Evolutionary conservation across 164 flowering plant species (phyloP).

Genomic region (Aristolochia californica): DNA sequence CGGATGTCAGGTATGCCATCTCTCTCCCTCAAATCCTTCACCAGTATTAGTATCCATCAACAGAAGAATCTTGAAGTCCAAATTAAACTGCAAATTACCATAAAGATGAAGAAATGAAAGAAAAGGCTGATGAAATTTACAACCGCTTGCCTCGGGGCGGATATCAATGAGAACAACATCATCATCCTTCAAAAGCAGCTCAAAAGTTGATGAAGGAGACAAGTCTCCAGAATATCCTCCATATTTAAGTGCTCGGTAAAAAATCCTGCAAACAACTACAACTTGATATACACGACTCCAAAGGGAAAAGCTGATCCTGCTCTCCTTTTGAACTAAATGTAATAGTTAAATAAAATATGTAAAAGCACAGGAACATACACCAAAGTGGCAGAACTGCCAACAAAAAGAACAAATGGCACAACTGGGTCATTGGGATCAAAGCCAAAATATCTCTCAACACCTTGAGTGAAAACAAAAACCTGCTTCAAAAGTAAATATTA

Average conservation of each 20-base stretch:
- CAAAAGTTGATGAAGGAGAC: constrained; percentile 56
- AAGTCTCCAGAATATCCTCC: constrained; percentile 90
- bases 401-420: constrained; percentile 46
- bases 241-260: constrained; percentile 53
- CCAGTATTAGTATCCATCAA: constrained; percentile 12
- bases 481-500: constrained; percentile 14
- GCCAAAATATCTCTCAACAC: constrained; percentile 58
- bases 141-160: constrained; percentile 95
- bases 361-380: constrained; percentile 22
- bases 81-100: background rate
- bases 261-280: constrained; percentile 74
- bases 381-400: constrained; percentile 56
- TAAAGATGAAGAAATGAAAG: constrained; percentile 6
- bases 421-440: constrained; percentile 80
- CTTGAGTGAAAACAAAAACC: constrained; percentile 53
- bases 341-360: background rate
- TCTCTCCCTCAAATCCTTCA: constrained; percentile 67
- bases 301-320: constrained; percentile 1
- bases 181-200: constrained; percentile 47
- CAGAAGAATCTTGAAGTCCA: constrained; percentile 3
- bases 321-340: background rate
- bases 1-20: constrained; percentile 96
- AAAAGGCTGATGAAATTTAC: constrained; percentile 48
- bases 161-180: constrained; percentile 68
- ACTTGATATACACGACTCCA: constrained; percentile 21